Evolutionary conservation across 305 asterid genomes (phyloP).

Genomic region (Ilex paraguariensis): DNA sequence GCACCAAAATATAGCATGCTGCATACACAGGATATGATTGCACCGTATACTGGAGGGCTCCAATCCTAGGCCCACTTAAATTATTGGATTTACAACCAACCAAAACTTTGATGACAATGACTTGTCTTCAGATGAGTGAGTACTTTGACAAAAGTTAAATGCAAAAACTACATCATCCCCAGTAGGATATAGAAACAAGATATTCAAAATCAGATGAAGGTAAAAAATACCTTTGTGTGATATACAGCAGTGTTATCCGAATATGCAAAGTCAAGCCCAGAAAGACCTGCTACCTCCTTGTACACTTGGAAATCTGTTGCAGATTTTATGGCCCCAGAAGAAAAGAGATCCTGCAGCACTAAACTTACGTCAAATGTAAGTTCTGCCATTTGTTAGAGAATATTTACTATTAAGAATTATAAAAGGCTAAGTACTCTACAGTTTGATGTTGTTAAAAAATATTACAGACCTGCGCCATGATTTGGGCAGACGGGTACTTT

Average conservation of each 20-base stretch:
- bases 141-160: background rate
- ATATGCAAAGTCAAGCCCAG: slow-evolving; percentile 96
- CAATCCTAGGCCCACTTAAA: background rate
- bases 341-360: slow-evolving; percentile 74
- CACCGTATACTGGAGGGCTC: too few relatives aligned
- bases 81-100: background rate
- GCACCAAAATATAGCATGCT: too few relatives aligned
- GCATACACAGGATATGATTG: too few relatives aligned
- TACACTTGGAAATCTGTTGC: slow-evolving; percentile 98
- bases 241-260: slow-evolving; percentile 82
- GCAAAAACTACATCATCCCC: too few relatives aligned
- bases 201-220: background rate
- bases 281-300: slow-evolving; percentile 85
- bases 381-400: background rate
- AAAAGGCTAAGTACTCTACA: too few relatives aligned
- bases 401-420: too few relatives aligned
- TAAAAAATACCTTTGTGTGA: slow-evolving; percentile 76
- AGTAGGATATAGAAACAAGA: background rate
- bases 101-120: background rate
- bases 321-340: slow-evolving; percentile 85
- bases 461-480: slow-evolving; percentile 66
- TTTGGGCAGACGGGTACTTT: slow-evolving; percentile 86
- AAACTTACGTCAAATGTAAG: slow-evolving; percentile 21
- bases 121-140: background rate
- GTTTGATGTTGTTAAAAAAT: background rate